Conservation (phyloP, 805 yeast species). For the Metschnikowia baotianmanensis region DNA sequence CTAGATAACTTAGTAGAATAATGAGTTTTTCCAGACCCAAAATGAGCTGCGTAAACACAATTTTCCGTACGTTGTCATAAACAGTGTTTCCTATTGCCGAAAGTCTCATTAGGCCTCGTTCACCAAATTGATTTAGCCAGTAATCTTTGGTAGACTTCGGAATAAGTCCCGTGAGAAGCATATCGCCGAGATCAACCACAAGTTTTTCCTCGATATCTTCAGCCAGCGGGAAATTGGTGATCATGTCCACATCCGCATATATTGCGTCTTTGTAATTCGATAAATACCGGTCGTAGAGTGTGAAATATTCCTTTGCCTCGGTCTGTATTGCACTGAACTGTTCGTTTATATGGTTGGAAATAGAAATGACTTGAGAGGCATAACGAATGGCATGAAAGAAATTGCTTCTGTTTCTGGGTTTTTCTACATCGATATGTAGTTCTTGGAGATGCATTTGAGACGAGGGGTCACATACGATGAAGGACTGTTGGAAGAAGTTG, state of each 20-base stretch:
- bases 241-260: conserved; percentile 20
- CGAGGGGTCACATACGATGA: conserved; percentile 20
- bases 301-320: conserved; percentile 27
- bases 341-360: conserved; percentile 23
- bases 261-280: conserved; percentile 32
- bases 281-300: conserved; percentile 31
- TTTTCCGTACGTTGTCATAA: conserved; percentile 50
- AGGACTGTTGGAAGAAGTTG: conserved; percentile 28
- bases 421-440: conserved; percentile 13
- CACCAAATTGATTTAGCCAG: conserved; percentile 65
- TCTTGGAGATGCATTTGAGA: conserved; percentile 16
- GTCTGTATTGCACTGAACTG: conserved; percentile 20
- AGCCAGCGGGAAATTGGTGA: conserved; percentile 27
- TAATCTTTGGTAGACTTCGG: conserved; percentile 51
- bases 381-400: conserved; percentile 24
- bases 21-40: conserved; percentile 58
- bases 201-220: conserved; percentile 19
- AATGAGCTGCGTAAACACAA: conserved; percentile 47
- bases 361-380: conserved; percentile 27
- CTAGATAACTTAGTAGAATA: conserved; percentile 41
- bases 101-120: conserved; percentile 60
- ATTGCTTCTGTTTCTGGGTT: conserved; percentile 11
- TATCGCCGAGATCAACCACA: conserved; percentile 35
- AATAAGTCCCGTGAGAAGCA: conserved; percentile 54
- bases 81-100: conserved; percentile 46